Evolutionary conservation across 371 early-diverging fungal genomes (phyloP), one percentile per base, ranked within the genome.

Genomic region (Dipsacomyces acuminosporus): DNA sequence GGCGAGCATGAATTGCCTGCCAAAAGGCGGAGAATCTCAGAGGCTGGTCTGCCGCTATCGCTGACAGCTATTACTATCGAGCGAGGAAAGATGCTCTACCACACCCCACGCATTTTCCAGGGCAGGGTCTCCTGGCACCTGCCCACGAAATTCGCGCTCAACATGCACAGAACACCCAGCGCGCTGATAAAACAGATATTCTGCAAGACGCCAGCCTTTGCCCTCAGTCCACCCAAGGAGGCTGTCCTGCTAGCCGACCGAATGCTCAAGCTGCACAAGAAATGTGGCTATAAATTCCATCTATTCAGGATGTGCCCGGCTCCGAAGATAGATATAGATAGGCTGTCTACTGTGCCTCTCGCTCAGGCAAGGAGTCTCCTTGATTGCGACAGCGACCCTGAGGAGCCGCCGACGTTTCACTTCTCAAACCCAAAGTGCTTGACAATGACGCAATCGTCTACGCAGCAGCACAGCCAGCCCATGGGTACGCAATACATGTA

Each of bases 241-340:
- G 18, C 73, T 45, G n/a, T 21, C 14, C 21, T n/a, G 9, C 47
- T 73, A 21, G 51, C 47, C 19, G 23, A n/a, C 13, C 45, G 61
- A 33, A 59, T 73, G 72, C 59, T 66, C 25, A 56, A 35, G 45
- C 56, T 64, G 23, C 59, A 73, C 38, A 46, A 46, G 18, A 41
- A 45, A 26, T 65, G 56, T 30, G 57, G 69, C 41, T 72, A 64
- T 41, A 36, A 58, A 6, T 45, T 48, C 20, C 56, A 66, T 21
- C 44, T 73, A 41, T 73, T 73, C 23, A 48, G 34, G 35, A 17
- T 23, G 23, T 73, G 72, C 11, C 56, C 64, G 1, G 64, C 64
- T 13, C 51, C 64, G 8, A 59, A 56, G 72, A 62, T 62, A 51
- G 22, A 2, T 4, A 19, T 21, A 5, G 36, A 8, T 17, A 25